phyloP scores from a whole-genome alignment of 202 grass and related monocot species.

The Zoysia matrella region DNA sequence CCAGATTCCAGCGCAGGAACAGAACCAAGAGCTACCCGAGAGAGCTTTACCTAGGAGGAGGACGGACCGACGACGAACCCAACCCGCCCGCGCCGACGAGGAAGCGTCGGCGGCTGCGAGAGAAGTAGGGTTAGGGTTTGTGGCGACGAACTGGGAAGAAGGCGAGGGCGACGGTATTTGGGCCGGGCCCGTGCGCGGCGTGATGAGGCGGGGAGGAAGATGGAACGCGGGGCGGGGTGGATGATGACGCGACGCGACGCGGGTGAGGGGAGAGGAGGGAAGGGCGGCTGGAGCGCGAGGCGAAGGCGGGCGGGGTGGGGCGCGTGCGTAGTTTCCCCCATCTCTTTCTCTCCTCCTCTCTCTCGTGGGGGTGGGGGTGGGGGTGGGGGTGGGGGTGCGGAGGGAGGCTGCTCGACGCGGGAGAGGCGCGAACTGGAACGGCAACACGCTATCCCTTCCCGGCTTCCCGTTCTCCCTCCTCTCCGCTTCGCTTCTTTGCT shows the following conservation, averaged over 20 bases:
- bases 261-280: background rate
- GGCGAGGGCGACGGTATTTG: conserved; percentile 43
- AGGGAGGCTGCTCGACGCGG: background rate
- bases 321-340: conserved; percentile 55
- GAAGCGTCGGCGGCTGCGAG: conserved; percentile 13
- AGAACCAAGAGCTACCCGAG: conserved; percentile 19
- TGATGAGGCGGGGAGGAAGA: conserved; percentile 32
- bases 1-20: background rate
- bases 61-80: background rate
- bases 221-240: background rate
- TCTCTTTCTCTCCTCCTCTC: conserved; percentile 24
- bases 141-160: background rate
- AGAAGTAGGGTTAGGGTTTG: background rate
- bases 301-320: background rate
- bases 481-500: background rate
- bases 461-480: background rate
- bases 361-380: background rate
- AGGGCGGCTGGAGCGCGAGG: conserved; percentile 11
- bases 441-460: background rate
- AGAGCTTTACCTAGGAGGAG: too few relatives aligned
- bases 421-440: background rate
- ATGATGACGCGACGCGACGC: conserved; percentile 13
- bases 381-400: background rate
- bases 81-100: background rate
- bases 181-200: conserved; percentile 40